Evolutionary conservation across 176 grass and related monocot species (phyloP).

Genomic region (Zea luxurians): DNA sequence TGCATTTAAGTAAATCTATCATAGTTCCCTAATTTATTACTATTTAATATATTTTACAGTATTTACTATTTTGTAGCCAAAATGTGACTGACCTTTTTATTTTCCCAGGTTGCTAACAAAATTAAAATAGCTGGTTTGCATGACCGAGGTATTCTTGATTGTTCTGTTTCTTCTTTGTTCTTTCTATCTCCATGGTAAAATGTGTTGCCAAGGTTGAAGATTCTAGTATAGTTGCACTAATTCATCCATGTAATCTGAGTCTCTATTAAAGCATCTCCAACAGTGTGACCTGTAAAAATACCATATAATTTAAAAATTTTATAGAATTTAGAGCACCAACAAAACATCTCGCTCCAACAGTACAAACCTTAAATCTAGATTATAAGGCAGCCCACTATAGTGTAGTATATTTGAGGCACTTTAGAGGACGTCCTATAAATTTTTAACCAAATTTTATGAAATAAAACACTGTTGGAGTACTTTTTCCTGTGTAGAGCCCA

Average conservation of each 20-base stretch:
- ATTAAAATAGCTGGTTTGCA: conserved; percentile 24
- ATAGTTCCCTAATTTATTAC: neutral
- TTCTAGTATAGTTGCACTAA: neutral
- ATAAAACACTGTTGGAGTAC: too few relatives aligned
- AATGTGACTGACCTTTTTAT: neutral
- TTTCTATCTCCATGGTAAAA: neutral
- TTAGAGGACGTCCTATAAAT: too few relatives aligned
- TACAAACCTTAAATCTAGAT: too few relatives aligned
- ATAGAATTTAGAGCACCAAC: too few relatives aligned
- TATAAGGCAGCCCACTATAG: too few relatives aligned
- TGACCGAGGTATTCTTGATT: conserved; percentile 18
- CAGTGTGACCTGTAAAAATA: too few relatives aligned
- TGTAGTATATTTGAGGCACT: too few relatives aligned
- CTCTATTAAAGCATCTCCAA: neutral
- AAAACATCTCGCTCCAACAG: too few relatives aligned
- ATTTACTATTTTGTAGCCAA: neutral
- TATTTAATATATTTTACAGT: neutral
- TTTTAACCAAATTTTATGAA: too few relatives aligned
- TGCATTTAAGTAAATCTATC: neutral
- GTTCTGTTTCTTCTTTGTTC: neutral
- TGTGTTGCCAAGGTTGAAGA: neutral
- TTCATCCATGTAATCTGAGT: neutral
- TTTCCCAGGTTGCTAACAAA: conserved; percentile 9
- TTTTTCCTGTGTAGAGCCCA: too few relatives aligned
- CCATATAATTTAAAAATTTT: too few relatives aligned